Conservation (phyloP, 2,329 filamentous ascomycete genomes). For the Fusarium ramigenum region DNA sequence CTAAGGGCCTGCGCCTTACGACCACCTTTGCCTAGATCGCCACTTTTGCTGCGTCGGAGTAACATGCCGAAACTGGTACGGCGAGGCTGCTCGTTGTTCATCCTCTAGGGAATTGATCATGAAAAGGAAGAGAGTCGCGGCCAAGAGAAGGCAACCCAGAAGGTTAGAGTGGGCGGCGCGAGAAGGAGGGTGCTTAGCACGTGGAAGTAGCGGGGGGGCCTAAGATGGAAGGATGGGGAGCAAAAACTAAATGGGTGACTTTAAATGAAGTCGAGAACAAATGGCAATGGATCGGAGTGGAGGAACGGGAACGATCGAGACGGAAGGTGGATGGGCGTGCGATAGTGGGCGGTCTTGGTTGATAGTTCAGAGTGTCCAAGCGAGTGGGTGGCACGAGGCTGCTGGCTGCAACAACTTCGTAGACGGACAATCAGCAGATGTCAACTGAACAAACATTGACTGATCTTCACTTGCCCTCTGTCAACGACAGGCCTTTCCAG, state of each 20-base stretch:
- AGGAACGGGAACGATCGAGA: constrained; percentile 26
- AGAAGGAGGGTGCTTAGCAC: constrained; percentile 37
- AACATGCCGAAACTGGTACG: constrained; percentile 65
- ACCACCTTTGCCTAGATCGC: constrained; percentile 67
- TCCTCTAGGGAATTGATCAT: constrained; percentile 42
- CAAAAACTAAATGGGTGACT: constrained; percentile 22
- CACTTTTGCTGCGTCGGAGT: constrained; percentile 74
- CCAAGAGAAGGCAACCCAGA: constrained; percentile 18
- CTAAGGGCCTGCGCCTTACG: constrained; percentile 67
- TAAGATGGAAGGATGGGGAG: constrained; percentile 22
- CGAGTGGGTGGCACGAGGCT: constrained; percentile 11
- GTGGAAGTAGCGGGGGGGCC: constrained; percentile 34
- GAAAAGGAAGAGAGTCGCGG: constrained; percentile 39
- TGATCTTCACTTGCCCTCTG: constrained; percentile 4
- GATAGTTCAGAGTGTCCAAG: constrained; percentile 15
- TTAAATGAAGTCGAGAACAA: constrained; percentile 28
- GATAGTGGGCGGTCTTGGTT: constrained; percentile 15
- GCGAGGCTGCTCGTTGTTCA: constrained; percentile 46
- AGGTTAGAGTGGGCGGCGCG: constrained; percentile 27
- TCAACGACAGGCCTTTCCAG: constrained; percentile 10
- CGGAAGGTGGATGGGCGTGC: constrained; percentile 17
- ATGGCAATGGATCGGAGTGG: constrained; percentile 17
- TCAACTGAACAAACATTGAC: not conserved
- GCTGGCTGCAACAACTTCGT: not conserved
- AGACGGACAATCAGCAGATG: not conserved